Evolutionary conservation across 2,329 filamentous ascomycete species (phyloP).

Genomic region (Hysterium pulicare): DNA sequence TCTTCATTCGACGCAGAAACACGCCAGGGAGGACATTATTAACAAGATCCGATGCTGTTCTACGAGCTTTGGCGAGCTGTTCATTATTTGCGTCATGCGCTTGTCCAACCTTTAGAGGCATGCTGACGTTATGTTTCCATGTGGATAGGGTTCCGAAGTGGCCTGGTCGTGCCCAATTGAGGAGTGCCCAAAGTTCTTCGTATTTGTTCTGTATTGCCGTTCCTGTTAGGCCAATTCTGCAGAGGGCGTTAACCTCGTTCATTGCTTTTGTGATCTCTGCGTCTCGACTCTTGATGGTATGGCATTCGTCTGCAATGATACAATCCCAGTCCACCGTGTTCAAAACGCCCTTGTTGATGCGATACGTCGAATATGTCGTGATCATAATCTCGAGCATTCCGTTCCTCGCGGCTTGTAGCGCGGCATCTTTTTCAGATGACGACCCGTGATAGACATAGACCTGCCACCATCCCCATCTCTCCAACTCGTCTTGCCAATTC

Average conservation of each 20-base stretch:
- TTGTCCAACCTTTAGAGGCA: constrained; percentile 81
- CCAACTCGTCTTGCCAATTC: constrained; percentile 86
- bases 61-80: constrained; percentile 76
- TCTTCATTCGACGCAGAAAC: constrained; percentile 91
- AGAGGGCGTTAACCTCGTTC: constrained; percentile 86
- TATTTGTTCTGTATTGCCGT: constrained; percentile 98
- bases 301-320: constrained; percentile 91
- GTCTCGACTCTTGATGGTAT: constrained; percentile 75
- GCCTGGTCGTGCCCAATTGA: constrained; percentile 95
- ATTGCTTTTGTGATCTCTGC: constrained; percentile 81
- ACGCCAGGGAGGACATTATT: constrained; percentile 84
- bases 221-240: constrained; percentile 87
- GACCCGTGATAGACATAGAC: constrained; percentile 75
- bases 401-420: constrained; percentile 67
- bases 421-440: constrained; percentile 61
- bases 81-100: constrained; percentile 84
- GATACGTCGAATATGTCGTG: constrained; percentile 89
- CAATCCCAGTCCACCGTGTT: constrained; percentile 92
- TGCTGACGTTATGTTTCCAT: constrained; percentile 75
- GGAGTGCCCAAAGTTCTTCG: constrained; percentile 90
- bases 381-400: constrained; percentile 87
- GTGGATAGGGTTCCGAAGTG: constrained; percentile 62
- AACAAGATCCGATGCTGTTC: constrained; percentile 79
- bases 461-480: constrained; percentile 95
- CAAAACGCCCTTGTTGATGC: constrained; percentile 68